Evolutionary conservation across 2,329 filamentous ascomycete genomes (phyloP), one percentile per base, ranked within the genome.

Genomic region (Fusarium devonianum): DNA sequence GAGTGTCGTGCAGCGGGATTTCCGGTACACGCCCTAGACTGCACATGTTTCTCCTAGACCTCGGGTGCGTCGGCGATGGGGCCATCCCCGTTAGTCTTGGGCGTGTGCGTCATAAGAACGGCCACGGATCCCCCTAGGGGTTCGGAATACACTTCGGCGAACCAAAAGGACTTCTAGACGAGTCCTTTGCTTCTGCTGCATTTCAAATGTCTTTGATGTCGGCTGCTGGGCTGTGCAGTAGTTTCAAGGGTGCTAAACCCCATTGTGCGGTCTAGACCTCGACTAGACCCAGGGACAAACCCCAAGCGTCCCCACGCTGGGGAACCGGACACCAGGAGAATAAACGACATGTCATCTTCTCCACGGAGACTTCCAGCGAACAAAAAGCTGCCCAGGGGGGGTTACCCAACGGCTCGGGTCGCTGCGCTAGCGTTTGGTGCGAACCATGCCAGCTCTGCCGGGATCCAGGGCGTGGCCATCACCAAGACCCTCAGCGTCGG

Each of bases 341-440:
- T 26, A 34, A 43, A 26, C 12, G 21, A 35, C 40, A 28, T 21
- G 40, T 18, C 40, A 28, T 19, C 7, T 25, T 21, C n/a, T 9
- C 12, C 18, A 10, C 34, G 16, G 33, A 16, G 14, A 34, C 7
- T 17, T 30, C 21, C 40, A 51, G 26, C 29, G 34, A 47, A 56
- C 54, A 14, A 19, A 23, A 29, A 7, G n/a, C 6, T 10, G 7
- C 13, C 16, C 12, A 40, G 12, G 11, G 23, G 18, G 12, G 26
- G 23, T 25, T 11, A 12, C 7, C 13, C 14, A 18, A 25, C 44
- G 56, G 58, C 49, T 58, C 59, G 52, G 55, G 33, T 55, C 59
- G 56, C 40, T 51, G 36, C 41, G 23, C 56, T 58, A 60, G 52
- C 29, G 41, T 28, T 16, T 9, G 32, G 10, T 11, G 12, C 11